Evolutionary conservation across 2,329 filamentous ascomycete species (phyloP).

Genomic region (Pseudocercospora vitis): DNA sequence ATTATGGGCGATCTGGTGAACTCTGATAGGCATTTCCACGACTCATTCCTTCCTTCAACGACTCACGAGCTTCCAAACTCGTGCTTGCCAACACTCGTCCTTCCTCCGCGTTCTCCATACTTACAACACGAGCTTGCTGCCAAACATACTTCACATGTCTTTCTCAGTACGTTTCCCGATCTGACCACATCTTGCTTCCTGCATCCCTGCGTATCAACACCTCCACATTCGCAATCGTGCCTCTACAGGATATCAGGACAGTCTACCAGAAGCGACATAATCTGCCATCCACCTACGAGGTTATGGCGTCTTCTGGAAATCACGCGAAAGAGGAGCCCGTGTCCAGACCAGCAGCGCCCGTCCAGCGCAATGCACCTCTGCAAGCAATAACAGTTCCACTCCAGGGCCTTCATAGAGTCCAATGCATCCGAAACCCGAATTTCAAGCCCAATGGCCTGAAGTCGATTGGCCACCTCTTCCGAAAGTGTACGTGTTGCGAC

Average conservation of each 20-base stretch:
- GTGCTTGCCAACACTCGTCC: no score
- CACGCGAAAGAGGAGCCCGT: not conserved
- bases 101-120: no score
- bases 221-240: constrained; percentile 11
- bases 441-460: constrained; percentile 26
- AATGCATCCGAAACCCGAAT: constrained; percentile 31
- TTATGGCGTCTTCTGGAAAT: constrained; percentile 18
- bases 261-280: constrained; percentile 25
- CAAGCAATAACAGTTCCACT: constrained; percentile 7
- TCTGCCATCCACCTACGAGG: constrained; percentile 25
- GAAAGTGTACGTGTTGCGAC: constrained; percentile 25
- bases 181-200: not conserved
- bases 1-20: not conserved
- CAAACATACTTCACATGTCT: no score
- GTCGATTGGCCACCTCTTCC: constrained; percentile 27
- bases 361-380: not conserved
- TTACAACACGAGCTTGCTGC: no score
- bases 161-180: no score
- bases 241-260: constrained; percentile 25
- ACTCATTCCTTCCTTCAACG: not conserved
- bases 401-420: constrained; percentile 28
- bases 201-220: not conserved
- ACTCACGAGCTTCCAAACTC: not conserved
- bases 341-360: not conserved
- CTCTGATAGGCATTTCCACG: not conserved